Conservation (phyloP, 2,329 filamentous ascomycete species). For the Drechslerella stenobrocha region DNA sequence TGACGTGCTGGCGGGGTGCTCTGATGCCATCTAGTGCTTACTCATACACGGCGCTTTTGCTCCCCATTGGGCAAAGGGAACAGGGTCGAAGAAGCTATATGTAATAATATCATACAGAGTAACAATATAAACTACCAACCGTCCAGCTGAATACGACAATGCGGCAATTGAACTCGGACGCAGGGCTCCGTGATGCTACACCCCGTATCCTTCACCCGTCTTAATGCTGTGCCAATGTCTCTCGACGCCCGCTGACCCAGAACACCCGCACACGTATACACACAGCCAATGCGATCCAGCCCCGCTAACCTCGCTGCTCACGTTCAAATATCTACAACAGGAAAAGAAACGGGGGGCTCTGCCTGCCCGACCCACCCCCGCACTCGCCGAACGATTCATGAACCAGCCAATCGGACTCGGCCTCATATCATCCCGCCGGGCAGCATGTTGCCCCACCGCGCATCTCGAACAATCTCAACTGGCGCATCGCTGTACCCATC, state of each 20-base stretch:
- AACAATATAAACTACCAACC: too few species aligned
- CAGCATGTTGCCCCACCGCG: slow-evolving; percentile 39
- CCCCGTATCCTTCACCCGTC: not conserved
- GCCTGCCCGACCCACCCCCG: not conserved
- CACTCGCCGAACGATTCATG: not conserved
- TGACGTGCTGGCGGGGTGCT: slow-evolving; percentile 8
- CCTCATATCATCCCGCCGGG: slow-evolving; percentile 43
- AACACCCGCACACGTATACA: not conserved
- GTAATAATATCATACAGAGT: not conserved
- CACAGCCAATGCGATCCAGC: not conserved
- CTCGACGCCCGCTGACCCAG: not conserved
- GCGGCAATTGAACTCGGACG: not conserved
- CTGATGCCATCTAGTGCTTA: slow-evolving; percentile 22
- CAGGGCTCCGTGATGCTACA: too few species aligned
- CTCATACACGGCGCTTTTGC: too few species aligned
- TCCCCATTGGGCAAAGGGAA: too few species aligned
- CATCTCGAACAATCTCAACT: slow-evolving; percentile 43
- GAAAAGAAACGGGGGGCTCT: not conserved
- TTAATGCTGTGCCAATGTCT: not conserved
- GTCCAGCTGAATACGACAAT: not conserved
- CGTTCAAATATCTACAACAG: slow-evolving; percentile 3
- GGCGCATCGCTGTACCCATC: slow-evolving; percentile 8
- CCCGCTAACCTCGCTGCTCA: not conserved
- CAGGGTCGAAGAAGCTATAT: not conserved
- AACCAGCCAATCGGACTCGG: not conserved